These are phyloP conservation scores for Sporopachydermia cereana DNA, from an alignment of 1,139 yeast species.

Conservation along the genomic window DNA sequence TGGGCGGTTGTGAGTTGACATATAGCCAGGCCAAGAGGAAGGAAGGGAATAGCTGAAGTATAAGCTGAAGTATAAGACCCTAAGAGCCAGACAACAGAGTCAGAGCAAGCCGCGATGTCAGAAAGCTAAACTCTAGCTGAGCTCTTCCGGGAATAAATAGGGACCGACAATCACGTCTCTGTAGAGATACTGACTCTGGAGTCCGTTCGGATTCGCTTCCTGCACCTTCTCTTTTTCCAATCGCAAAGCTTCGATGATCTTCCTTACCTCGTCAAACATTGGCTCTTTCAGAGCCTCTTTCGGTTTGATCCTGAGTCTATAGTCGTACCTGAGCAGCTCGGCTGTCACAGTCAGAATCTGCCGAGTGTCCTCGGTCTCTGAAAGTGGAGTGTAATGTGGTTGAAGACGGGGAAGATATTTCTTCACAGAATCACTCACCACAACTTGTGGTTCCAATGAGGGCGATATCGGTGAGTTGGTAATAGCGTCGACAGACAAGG, in stretches of 20 bases:
- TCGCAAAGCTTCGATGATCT: background rate
- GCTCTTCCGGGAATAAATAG: background rate
- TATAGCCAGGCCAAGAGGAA: too few species aligned
- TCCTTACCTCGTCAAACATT: background rate
- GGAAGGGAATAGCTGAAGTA: too few species aligned
- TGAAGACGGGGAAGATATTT: background rate
- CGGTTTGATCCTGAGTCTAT: background rate
- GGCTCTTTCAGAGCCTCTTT: background rate
- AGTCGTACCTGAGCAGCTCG: slow-evolving; percentile 1
- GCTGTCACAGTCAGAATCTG: background rate
- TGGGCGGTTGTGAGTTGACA: too few species aligned
- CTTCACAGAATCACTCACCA: background rate
- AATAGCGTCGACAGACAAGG: background rate
- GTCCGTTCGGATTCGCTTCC: background rate
- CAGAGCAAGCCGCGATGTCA: too few species aligned
- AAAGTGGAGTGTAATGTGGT: background rate
- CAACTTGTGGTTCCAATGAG: background rate
- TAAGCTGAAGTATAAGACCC: too few species aligned
- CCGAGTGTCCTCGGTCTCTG: background rate
- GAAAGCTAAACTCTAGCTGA: too few species aligned
- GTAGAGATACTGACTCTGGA: background rate
- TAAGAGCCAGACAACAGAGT: too few species aligned
- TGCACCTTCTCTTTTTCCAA: too few species aligned
- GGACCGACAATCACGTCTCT: background rate
- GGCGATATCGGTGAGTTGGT: background rate